Evolutionary conservation across 257 asterid genomes (phyloP).

Genomic region (Leptodermis oblonga): DNA sequence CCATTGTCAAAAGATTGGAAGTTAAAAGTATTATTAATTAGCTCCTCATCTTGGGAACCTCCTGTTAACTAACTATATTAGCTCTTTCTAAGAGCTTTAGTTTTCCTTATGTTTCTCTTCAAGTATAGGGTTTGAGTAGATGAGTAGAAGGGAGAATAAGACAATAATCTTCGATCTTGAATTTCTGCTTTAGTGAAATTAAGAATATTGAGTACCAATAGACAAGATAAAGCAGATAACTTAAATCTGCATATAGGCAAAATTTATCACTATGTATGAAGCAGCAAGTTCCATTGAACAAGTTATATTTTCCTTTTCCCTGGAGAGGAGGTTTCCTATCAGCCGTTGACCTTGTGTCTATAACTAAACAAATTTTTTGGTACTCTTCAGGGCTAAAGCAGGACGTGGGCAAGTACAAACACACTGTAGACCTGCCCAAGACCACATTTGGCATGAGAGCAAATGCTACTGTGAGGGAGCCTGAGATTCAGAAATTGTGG

Average conservation of each 20-base stretch:
- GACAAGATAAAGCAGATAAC: not conserved
- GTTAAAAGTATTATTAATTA: constrained; percentile 4
- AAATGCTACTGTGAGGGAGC: constrained; percentile 84
- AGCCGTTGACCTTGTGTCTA: not conserved
- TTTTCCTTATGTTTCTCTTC: not conserved
- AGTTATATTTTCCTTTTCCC: not conserved
- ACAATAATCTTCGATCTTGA: not conserved
- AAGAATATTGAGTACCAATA: not conserved
- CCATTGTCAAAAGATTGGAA: not conserved
- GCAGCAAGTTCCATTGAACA: not conserved
- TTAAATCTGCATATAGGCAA: not conserved
- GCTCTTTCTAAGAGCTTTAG: not conserved
- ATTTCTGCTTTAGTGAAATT: not conserved
- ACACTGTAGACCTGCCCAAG: constrained; percentile 84
- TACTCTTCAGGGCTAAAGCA: constrained; percentile 52
- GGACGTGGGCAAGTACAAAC: constrained; percentile 91
- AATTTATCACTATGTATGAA: too few species aligned
- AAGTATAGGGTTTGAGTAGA: not conserved
- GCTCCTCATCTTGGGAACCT: constrained; percentile 10
- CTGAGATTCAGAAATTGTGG: constrained; percentile 92
- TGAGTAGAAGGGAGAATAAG: not conserved
- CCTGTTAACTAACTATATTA: not conserved
- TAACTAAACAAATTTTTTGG: not conserved
- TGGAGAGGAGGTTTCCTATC: not conserved
- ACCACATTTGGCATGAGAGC: constrained; percentile 91